Base-by-base conservation (phyloP, 306 rosid genomes). In the Acmispon strigosus region DNA sequence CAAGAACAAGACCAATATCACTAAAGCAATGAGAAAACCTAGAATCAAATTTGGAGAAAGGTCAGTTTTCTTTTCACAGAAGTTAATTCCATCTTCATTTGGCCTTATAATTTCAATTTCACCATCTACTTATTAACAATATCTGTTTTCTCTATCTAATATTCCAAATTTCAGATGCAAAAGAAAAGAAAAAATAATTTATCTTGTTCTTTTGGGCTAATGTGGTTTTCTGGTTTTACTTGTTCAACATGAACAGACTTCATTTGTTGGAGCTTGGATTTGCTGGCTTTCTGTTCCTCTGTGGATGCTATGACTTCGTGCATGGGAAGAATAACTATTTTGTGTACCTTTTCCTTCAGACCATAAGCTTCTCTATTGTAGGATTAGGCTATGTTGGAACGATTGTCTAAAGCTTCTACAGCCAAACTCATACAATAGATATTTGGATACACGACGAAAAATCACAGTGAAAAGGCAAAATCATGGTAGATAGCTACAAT, bases 341-440 rank as follows among this genome's bases (percentile, higher is more conserved):
- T 53, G 64, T 91, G 6, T 91, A 91, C 82, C 97, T 91, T 68
- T 91, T 88, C 86, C 92, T 91, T 53, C 97, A 91, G 80, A 88
- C 97, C 73, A 18, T 91, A 16, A 63, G 78, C 75, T 91, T 91
- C 90, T 66, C 81, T 62, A 79, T 88, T 60, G 84, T 87, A 5
- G 97, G 97, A 84, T 80, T 91, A 66, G 97, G 97, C 56, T 91
- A 85, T 44, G 78, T 91, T 44, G 97, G 97, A 60, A 91, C 97
- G 80, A 91, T 88, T 63, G 86, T 91, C 61, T 90, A 87, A 70
- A 82, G 85, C 71, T 68, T 81, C 49, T 79, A 34, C 55, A 54
- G 79, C 69, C 34, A 27, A 27, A 27, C 34, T 27, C 34, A n/a
- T n/a, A n/a, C n/a, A n/a, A n/a, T n/a, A n/a, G n/a, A n/a, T n/a